phyloP scores from a whole-genome alignment of 2,329 filamentous ascomycete genomes.

The Talaromyces funiculosus region DNA sequence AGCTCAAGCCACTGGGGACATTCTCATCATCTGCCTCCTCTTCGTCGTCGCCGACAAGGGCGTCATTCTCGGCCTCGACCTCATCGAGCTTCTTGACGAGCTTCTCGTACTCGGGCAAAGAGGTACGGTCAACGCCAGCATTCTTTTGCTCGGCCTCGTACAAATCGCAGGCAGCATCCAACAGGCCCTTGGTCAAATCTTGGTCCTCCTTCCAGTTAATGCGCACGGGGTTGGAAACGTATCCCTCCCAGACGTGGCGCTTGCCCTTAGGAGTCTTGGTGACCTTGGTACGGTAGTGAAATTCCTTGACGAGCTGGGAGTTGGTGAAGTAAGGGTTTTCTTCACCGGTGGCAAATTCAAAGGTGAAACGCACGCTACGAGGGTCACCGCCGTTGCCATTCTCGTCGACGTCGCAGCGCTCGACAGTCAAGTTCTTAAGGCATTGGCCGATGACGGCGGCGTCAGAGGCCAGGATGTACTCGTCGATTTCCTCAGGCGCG shows the following conservation, averaged over 20 bases:
- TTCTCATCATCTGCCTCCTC: conserved; percentile 34
- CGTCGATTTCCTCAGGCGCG: conserved; percentile 77
- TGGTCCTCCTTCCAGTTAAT: conserved; percentile 83
- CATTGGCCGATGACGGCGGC: conserved; percentile 59
- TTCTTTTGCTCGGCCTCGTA: conserved; percentile 57
- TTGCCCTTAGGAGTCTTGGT: conserved; percentile 39
- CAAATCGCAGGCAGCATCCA: conserved; percentile 65
- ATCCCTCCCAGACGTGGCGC: conserved; percentile 61
- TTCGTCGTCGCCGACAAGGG: conserved; percentile 21
- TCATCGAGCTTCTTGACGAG: conserved; percentile 47
- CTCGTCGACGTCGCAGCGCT: conserved; percentile 67
- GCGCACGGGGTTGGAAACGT: conserved; percentile 82
- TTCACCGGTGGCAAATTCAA: conserved; percentile 60
- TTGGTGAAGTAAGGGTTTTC: conserved; percentile 76
- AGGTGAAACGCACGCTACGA: conserved; percentile 69
- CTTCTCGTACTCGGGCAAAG: conserved; percentile 48
- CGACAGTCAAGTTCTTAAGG: conserved; percentile 65
- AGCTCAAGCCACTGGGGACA: conserved; percentile 55
- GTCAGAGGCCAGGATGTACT: conserved; percentile 79
- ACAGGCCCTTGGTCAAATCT: conserved; percentile 76
- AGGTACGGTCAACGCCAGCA: conserved; percentile 45
- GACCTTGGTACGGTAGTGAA: conserved; percentile 67
- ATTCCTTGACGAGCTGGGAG: conserved; percentile 77
- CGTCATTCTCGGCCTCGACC: conserved; percentile 31
- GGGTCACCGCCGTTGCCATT: conserved; percentile 62